A percentile compares a stretch with the other conserved stretches of the same genome.
phyloP scores from a whole-genome alignment of 305 asterid species.

The Fraxinus sp. region DNA sequence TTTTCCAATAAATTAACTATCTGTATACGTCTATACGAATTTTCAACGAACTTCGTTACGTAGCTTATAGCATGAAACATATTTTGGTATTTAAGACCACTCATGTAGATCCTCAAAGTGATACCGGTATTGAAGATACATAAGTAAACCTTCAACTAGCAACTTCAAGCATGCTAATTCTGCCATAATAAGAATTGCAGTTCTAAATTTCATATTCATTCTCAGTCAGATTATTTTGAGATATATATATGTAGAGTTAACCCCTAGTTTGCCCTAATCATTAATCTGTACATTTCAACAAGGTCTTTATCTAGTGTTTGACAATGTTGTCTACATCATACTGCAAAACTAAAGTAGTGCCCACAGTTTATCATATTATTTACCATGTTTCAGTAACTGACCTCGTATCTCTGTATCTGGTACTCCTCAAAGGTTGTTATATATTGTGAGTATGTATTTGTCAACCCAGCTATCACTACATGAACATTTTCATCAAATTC shows the following conservation, averaged over 20 bases:
- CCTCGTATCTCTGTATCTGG: slow-evolving; percentile 94
- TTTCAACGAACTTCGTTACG: not conserved
- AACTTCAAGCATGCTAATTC: not conserved
- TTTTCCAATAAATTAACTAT: not conserved
- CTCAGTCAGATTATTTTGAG: not conserved
- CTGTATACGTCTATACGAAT: not conserved
- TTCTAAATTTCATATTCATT: not conserved
- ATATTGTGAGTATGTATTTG: slow-evolving; percentile 91
- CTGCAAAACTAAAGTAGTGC: not conserved
- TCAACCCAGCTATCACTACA: slow-evolving; percentile 91
- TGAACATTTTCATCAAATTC: slow-evolving; percentile 59
- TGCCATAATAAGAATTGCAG: not conserved
- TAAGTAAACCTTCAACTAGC: not conserved
- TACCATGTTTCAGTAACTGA: slow-evolving; percentile 33
- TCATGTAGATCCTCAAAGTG: not conserved
- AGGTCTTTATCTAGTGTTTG: not conserved
- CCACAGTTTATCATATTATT: not conserved
- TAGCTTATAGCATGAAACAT: not conserved
- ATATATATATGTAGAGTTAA: not conserved
- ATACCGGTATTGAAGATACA: not conserved
- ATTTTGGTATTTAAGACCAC: not conserved
- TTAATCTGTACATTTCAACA: not conserved
- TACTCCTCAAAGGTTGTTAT: slow-evolving; percentile 91
- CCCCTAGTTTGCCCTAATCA: not conserved
- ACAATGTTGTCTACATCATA: slow-evolving; percentile 2